phyloP scores from a whole-genome alignment of 805 yeast species.

The Candida berthetii region DNA sequence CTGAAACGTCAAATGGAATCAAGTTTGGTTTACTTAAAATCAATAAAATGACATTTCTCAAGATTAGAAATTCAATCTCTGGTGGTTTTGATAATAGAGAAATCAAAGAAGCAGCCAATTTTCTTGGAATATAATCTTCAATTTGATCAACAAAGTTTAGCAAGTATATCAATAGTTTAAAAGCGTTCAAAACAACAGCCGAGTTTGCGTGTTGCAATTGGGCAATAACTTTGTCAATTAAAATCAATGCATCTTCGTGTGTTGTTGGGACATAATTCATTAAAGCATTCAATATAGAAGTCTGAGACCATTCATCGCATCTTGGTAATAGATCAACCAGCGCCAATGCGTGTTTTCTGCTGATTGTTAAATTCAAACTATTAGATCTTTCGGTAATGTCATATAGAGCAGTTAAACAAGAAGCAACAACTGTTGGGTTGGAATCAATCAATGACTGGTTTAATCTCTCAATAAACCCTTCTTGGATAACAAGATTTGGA shows the following conservation, averaged over 20 bases:
- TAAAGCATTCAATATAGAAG: constrained; percentile 57
- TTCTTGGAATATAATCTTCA: constrained; percentile 48
- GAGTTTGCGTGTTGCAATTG: constrained; percentile 76
- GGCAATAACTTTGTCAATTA: constrained; percentile 64
- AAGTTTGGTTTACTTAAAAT: constrained; percentile 61
- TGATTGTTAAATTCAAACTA: constrained; percentile 46
- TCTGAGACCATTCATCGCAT: constrained; percentile 60
- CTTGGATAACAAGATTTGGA: constrained; percentile 34
- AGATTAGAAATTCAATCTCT: constrained; percentile 76
- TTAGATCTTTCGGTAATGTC: constrained; percentile 55
- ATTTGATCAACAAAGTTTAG: constrained; percentile 62
- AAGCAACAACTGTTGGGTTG: constrained; percentile 57
- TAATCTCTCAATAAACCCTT: constrained; percentile 39
- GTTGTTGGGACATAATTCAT: constrained; percentile 67
- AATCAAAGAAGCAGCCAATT: constrained; percentile 63
- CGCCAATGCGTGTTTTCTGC: constrained; percentile 36
- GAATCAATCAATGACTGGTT: constrained; percentile 50
- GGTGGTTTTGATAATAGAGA: constrained; percentile 69
- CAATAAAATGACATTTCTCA: constrained; percentile 74
- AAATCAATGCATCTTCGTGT: constrained; percentile 53
- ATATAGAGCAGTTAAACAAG: constrained; percentile 62
- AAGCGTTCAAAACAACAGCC: constrained; percentile 71
- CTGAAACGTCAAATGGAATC: constrained; percentile 60
- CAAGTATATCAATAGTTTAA: constrained; percentile 65
- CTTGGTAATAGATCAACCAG: constrained; percentile 27